A percentile compares a stretch with the other conserved stretches of the same genome.
Conservation (phyloP, 352 stramenopile genomes). For the Saprolegnia parasitica region DNA sequence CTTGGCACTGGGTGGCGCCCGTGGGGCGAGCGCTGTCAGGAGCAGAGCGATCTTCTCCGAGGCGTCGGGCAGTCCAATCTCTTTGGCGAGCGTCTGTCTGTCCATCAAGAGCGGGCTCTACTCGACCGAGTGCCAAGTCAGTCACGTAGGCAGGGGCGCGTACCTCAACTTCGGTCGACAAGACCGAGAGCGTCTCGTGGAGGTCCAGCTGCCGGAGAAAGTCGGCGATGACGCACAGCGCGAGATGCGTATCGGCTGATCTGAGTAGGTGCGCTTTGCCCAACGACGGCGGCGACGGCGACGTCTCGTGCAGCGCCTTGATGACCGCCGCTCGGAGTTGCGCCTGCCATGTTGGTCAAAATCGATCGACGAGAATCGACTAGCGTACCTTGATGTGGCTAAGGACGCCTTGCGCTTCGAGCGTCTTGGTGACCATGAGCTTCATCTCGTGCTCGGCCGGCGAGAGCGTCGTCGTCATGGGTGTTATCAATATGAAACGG, state of each 20-base stretch:
- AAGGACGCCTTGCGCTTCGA: conserved; percentile 60
- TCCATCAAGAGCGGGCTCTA: conserved; percentile 5
- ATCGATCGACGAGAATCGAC: not conserved
- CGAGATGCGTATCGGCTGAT: conserved; percentile 4
- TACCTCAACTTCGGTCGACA: conserved; percentile 13
- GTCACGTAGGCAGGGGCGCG: no score
- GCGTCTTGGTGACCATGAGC: conserved; percentile 48
- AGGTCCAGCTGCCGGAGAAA: conserved; percentile 25
- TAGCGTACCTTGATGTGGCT: conserved; percentile 55
- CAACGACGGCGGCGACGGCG: conserved; percentile 12
- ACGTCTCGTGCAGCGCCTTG: conserved; percentile 56
- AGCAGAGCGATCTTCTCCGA: not conserved
- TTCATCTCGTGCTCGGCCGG: conserved; percentile 61
- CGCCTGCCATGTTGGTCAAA: conserved; percentile 35
- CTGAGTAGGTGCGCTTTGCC: conserved; percentile 15
- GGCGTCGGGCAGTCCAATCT: not conserved
- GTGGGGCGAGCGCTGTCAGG: not conserved
- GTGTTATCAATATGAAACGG: conserved; percentile 25
- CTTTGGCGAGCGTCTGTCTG: not conserved
- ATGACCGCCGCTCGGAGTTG: conserved; percentile 72
- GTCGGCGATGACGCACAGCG: conserved; percentile 7
- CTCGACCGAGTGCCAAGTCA: not conserved
- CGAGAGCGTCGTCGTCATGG: conserved; percentile 32
- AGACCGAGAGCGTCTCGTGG: conserved; percentile 18
- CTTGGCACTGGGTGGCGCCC: no score